Conservation (phyloP, 768 basidiomycete species). For the Phanerochaete sordida region DNA sequence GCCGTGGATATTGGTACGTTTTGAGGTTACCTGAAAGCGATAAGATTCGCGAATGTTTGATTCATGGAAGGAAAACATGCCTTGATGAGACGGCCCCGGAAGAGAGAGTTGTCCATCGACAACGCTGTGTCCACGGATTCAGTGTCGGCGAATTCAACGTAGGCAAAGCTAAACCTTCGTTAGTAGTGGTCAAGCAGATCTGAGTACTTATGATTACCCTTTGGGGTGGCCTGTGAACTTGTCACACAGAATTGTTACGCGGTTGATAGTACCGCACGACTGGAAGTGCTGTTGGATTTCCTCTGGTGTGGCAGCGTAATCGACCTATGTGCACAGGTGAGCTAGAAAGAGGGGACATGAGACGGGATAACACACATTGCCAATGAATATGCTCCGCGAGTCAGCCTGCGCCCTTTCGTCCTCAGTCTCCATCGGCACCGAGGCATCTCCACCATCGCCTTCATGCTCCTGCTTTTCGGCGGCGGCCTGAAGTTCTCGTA, state of each 20-base stretch:
- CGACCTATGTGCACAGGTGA: constrained; percentile 59
- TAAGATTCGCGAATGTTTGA: background rate
- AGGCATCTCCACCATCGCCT: constrained; percentile 42
- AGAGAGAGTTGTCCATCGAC: constrained; percentile 93
- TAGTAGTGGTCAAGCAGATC: background rate
- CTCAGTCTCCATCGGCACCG: constrained; percentile 66
- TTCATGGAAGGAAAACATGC: constrained; percentile 37
- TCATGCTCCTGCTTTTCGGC: constrained; percentile 54
- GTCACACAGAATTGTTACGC: constrained; percentile 98
- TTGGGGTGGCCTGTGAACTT: constrained; percentile 99
- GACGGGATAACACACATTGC: constrained; percentile 66
- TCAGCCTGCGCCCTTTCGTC: constrained; percentile 85
- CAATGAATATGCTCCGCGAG: constrained; percentile 86
- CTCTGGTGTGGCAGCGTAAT: constrained; percentile 95
- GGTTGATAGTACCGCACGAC: constrained; percentile 96
- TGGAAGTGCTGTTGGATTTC: constrained; percentile 98
- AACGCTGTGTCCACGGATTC: constrained; percentile 88
- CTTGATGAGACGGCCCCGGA: constrained; percentile 91
- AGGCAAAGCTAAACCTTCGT: constrained; percentile 72
- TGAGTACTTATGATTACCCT: constrained; percentile 54
- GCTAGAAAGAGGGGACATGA: background rate
- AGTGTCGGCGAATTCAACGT: constrained; percentile 96
- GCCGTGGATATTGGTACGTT: constrained; percentile 94
- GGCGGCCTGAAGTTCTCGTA: constrained; percentile 82
- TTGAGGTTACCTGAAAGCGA: constrained; percentile 75